Conservation (phyloP, 2,329 filamentous ascomycete genomes). For the Biscogniauxia marginata region DNA sequence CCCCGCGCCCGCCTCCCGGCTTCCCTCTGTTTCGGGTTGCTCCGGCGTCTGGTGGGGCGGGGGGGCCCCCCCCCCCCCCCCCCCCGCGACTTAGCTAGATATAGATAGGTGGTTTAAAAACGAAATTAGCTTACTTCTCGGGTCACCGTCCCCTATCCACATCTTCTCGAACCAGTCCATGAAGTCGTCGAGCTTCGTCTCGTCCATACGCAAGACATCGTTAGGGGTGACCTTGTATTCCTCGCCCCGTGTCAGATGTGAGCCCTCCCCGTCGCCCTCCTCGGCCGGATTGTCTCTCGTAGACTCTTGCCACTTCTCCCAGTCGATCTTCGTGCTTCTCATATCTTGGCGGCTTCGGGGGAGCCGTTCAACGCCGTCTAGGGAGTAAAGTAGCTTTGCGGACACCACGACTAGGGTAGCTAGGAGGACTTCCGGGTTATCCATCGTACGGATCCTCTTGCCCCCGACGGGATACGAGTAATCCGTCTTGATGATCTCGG, state of each 20-base stretch:
- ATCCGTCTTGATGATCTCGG: slow-evolving; percentile 47
- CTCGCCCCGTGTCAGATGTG: slow-evolving; percentile 24
- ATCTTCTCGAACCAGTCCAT: slow-evolving; percentile 75
- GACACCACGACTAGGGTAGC: slow-evolving; percentile 70
- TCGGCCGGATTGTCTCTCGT: slow-evolving; percentile 37
- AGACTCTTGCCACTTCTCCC: slow-evolving; percentile 64
- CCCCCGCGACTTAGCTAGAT: too few species aligned
- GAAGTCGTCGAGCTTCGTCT: slow-evolving; percentile 67
- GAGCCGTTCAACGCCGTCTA: slow-evolving; percentile 57
- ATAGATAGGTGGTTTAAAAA: slow-evolving; percentile 1
- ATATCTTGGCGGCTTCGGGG: slow-evolving; percentile 53
- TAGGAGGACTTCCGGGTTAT: slow-evolving; percentile 74
- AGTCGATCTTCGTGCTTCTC: slow-evolving; percentile 63
- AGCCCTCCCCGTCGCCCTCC: slow-evolving; percentile 1
- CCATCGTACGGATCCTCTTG: slow-evolving; percentile 46
- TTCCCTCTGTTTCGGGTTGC: too few species aligned
- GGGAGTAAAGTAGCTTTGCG: slow-evolving; percentile 76
- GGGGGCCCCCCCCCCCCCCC: too few species aligned
- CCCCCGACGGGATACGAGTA: slow-evolving; percentile 57
- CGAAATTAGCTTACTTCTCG: slow-evolving; percentile 33
- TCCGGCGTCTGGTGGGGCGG: too few species aligned
- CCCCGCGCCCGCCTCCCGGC: too few species aligned
- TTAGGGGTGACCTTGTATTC: slow-evolving; percentile 31
- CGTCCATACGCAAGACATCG: slow-evolving; percentile 47
- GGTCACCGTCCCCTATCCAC: slow-evolving; percentile 50